phyloP scores from a whole-genome alignment of 1,284 basidiomycete species.

The Fomitopsis betulina region DNA sequence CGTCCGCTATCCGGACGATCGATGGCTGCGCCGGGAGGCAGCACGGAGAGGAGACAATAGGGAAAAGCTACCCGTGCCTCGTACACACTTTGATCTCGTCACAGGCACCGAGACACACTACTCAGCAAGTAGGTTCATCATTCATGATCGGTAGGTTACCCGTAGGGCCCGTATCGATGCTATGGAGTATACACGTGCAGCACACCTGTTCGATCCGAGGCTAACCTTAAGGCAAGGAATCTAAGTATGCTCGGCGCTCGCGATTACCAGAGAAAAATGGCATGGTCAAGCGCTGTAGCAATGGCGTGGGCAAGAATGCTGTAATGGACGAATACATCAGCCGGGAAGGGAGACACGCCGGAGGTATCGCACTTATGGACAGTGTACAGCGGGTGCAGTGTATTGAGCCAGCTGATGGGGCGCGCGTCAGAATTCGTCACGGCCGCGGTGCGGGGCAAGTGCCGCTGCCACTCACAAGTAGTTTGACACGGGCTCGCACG shows the following conservation, averaged over 20 bases:
- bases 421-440: not conserved
- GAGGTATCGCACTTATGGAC: slow-evolving; percentile 21
- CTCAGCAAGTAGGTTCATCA: not conserved
- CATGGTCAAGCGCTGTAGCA: slow-evolving; percentile 33
- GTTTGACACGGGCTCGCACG: slow-evolving; percentile 57
- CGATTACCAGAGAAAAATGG: not conserved
- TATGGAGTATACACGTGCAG: not conserved
- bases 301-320: slow-evolving; percentile 44
- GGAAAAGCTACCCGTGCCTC: not conserved
- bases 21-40: not conserved
- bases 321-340: slow-evolving; percentile 5
- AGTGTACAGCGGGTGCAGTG: slow-evolving; percentile 26
- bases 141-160: slow-evolving; percentile 1
- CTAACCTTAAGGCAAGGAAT: not conserved
- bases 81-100: not conserved
- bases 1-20: not conserved
- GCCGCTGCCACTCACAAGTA: slow-evolving; percentile 48
- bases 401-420: slow-evolving; percentile 24
- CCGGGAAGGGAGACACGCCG: not conserved
- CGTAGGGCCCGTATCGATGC: slow-evolving; percentile 1
- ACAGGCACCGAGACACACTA: not conserved
- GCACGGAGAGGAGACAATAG: not conserved
- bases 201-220: not conserved
- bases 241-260: not conserved
- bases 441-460: not conserved